Percentiles rank a stretch among this genome's conserved stretches.
These are phyloP conservation scores for Stenocarpella maydis DNA, from an alignment of 2,329 filamentous ascomycete genomes.

Conservation along the genomic window DNA sequence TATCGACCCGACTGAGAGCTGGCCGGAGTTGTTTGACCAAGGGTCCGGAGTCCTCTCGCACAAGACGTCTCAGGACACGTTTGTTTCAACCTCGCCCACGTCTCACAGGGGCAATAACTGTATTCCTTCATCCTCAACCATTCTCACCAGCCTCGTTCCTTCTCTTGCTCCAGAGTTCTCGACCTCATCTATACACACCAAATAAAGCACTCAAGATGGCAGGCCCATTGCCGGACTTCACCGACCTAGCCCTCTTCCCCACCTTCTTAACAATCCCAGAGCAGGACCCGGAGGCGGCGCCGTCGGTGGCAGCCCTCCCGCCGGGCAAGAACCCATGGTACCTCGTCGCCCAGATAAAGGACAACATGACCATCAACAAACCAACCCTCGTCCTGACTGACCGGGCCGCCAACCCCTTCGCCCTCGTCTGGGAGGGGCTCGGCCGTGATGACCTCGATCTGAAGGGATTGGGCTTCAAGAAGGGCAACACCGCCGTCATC, in stretches of 20 bases:
- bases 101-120: not conserved
- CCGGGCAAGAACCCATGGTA: slow-evolving; percentile 41
- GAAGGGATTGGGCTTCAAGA: slow-evolving; percentile 43
- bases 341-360: slow-evolving; percentile 55
- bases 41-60: not conserved
- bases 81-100: slow-evolving; percentile 29
- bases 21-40: not conserved
- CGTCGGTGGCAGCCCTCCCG: not conserved
- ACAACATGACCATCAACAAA: slow-evolving; percentile 58
- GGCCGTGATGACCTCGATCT: slow-evolving; percentile 47
- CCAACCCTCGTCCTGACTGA: slow-evolving; percentile 57
- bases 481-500: slow-evolving; percentile 51
- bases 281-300: not conserved
- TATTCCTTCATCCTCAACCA: not conserved
- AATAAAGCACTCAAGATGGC: not conserved
- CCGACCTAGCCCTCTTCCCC: slow-evolving; percentile 45
- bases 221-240: slow-evolving; percentile 45
- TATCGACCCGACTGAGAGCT: not conserved
- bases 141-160: not conserved
- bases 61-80: slow-evolving; percentile 19
- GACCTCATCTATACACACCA: not conserved
- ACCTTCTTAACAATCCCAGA: slow-evolving; percentile 40
- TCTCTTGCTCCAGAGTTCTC: not conserved
- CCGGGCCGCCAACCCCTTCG: slow-evolving; percentile 50
- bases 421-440: slow-evolving; percentile 54